These are phyloP conservation scores for Colletotrichum spinosum DNA, from an alignment of 2,329 filamentous ascomycete genomes.

Conservation along the genomic window DNA sequence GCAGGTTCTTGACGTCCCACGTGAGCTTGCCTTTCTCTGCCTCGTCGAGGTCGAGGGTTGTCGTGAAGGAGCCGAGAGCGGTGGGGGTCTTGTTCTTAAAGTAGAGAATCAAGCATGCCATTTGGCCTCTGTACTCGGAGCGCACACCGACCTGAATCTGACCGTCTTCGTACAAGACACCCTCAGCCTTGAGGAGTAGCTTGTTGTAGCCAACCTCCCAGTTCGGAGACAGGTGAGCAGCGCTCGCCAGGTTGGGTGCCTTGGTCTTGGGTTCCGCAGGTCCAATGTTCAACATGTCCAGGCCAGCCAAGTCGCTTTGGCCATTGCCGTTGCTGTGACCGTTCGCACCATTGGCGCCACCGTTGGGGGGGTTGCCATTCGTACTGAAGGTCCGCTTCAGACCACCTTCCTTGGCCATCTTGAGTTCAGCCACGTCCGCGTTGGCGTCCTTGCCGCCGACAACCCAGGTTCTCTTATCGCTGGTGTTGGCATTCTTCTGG, in stretches of 20 bases:
- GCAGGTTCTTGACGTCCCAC: constrained; percentile 88
- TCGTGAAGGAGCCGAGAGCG: constrained; percentile 90
- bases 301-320: constrained; percentile 77
- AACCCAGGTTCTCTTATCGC: constrained; percentile 96
- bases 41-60: constrained; percentile 86
- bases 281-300: constrained; percentile 78
- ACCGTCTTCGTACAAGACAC: constrained; percentile 92
- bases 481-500: constrained; percentile 92
- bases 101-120: constrained; percentile 95
- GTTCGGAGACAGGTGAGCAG: constrained; percentile 90
- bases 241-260: constrained; percentile 87
- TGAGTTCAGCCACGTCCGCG: constrained; percentile 81
- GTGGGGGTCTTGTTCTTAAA: constrained; percentile 94
- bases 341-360: constrained; percentile 60
- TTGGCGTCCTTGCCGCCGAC: constrained; percentile 98
- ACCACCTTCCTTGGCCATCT: constrained; percentile 82
- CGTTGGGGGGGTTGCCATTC: constrained; percentile 59
- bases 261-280: constrained; percentile 70
- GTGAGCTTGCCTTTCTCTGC: constrained; percentile 75
- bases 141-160: constrained; percentile 93
- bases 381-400: constrained; percentile 88
- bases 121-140: constrained; percentile 94
- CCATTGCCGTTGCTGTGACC: constrained; percentile 61
- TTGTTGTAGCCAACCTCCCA: constrained; percentile 93
- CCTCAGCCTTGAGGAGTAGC: constrained; percentile 82